Evolutionary conservation across 345 rosid genomes (phyloP).

Genomic region (Crucihimalaya himalaica): DNA sequence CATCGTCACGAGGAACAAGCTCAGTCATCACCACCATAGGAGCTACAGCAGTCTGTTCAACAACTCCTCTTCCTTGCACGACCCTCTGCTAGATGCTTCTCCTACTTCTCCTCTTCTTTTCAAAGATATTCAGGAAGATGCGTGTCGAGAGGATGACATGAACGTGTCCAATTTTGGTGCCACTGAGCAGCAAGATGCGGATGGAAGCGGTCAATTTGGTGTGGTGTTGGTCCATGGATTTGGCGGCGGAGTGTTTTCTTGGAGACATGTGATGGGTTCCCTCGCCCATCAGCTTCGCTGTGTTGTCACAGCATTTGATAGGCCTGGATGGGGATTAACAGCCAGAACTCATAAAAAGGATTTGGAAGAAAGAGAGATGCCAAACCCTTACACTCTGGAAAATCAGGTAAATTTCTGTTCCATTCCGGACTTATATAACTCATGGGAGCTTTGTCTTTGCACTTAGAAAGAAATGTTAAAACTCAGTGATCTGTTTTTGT

Average conservation of each 20-base stretch:
- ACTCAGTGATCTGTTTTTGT: slow-evolving; percentile 23
- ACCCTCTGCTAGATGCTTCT: slow-evolving; percentile 69
- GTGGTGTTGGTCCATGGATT: slow-evolving; percentile 88
- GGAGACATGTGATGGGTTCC: slow-evolving; percentile 93
- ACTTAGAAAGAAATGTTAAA: background rate
- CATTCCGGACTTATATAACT: background rate
- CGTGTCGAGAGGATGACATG: slow-evolving; percentile 41
- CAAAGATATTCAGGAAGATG: slow-evolving; percentile 60
- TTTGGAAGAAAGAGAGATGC: slow-evolving; percentile 77
- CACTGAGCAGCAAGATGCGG: slow-evolving; percentile 45
- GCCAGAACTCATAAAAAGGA: slow-evolving; percentile 68
- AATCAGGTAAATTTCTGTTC: slow-evolving; percentile 56
- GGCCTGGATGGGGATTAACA: slow-evolving; percentile 99
- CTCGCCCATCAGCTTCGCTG: slow-evolving; percentile 77
- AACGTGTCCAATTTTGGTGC: slow-evolving; percentile 37
- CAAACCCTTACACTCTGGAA: slow-evolving; percentile 86
- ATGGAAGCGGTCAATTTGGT: slow-evolving; percentile 62
- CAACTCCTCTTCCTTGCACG: slow-evolving; percentile 67
- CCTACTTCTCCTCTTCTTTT: slow-evolving; percentile 55
- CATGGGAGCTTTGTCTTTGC: background rate
- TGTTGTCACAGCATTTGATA: slow-evolving; percentile 84
- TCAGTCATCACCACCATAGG: slow-evolving; percentile 60
- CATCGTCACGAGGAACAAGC: slow-evolving; percentile 50
- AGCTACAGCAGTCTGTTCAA: slow-evolving; percentile 80
- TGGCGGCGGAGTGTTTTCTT: slow-evolving; percentile 96